phyloP scores from a whole-genome alignment of 2,329 filamentous ascomycete genomes.

The Ceratocystis diversiconidia region DNA sequence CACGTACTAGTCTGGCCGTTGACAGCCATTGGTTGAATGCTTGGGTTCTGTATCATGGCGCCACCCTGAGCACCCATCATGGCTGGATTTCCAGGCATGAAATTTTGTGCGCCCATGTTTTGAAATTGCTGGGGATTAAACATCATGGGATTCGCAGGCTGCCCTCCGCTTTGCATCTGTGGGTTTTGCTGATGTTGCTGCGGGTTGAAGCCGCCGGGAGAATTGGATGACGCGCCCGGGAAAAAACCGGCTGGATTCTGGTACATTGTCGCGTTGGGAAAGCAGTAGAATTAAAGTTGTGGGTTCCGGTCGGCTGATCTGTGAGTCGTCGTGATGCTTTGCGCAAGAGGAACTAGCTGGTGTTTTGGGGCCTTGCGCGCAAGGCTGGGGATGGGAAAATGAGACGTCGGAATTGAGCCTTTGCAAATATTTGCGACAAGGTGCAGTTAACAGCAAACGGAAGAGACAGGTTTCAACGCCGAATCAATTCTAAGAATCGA shows the following conservation, averaged over 20 bases:
- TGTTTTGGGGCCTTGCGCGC: background rate
- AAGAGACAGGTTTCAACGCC: background rate
- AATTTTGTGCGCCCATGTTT: constrained; percentile 37
- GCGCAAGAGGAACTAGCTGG: background rate
- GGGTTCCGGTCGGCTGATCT: background rate
- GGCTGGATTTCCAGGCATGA: constrained; percentile 34
- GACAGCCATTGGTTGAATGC: constrained; percentile 43
- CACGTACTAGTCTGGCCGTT: constrained; percentile 29
- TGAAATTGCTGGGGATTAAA: constrained; percentile 17
- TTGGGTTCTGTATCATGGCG: constrained; percentile 47
- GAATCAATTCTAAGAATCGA: background rate
- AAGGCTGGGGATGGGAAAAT: background rate
- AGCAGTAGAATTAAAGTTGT: background rate
- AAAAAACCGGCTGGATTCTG: constrained; percentile 16
- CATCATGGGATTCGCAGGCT: constrained; percentile 17
- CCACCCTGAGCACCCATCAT: constrained; percentile 43
- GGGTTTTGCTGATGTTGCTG: constrained; percentile 15
- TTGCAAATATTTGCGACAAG: background rate
- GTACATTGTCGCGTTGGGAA: constrained; percentile 9
- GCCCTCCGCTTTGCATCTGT: constrained; percentile 14
- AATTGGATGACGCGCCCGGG: constrained; percentile 12
- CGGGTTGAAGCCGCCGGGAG: constrained; percentile 15
- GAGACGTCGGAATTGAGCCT: too few relatives aligned
- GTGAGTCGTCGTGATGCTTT: background rate
- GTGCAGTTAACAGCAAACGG: background rate